Evolutionary conservation across 1,139 yeast species (phyloP).

Genomic region (Scheffersomyces titani): DNA sequence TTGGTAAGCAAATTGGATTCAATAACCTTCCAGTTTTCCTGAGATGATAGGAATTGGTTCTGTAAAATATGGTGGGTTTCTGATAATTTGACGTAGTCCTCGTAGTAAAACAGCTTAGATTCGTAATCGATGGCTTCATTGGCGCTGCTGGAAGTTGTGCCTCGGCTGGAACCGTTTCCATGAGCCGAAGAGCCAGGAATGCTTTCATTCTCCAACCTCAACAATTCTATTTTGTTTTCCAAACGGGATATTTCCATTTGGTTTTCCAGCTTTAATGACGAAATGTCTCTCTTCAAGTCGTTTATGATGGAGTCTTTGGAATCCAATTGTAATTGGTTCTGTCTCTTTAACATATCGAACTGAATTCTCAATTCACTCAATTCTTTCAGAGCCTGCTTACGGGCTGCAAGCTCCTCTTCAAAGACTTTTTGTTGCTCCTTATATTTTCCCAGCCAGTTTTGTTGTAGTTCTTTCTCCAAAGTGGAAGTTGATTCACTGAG

Average conservation of each 20-base stretch:
- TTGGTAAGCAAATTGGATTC: conserved; percentile 55
- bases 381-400: conserved; percentile 29
- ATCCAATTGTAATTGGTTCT: conserved; percentile 33
- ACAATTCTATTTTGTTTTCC: conserved; percentile 49
- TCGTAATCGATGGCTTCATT: conserved; percentile 3
- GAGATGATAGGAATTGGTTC: conserved; percentile 65
- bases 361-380: conserved; percentile 42
- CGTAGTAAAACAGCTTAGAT: conserved; percentile 20
- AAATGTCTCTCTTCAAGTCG: conserved; percentile 28
- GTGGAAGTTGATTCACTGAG: conserved; percentile 16
- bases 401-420: conserved; percentile 34
- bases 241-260: conserved; percentile 48
- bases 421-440: conserved; percentile 33
- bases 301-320: conserved; percentile 28
- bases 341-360: conserved; percentile 41
- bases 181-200: conserved; percentile 7
- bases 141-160: conserved; percentile 15
- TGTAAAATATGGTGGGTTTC: conserved; percentile 55
- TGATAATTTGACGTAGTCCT: conserved; percentile 42
- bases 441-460: conserved; percentile 42
- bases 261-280: conserved; percentile 36
- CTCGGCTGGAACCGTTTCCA: conserved; percentile 18
- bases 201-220: conserved; percentile 32
- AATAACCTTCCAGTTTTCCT: conserved; percentile 64
- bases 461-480: conserved; percentile 19